These are phyloP conservation scores for Wallacemonas sp. DNA, from an alignment of 208 protist species.

Conservation along the genomic window DNA sequence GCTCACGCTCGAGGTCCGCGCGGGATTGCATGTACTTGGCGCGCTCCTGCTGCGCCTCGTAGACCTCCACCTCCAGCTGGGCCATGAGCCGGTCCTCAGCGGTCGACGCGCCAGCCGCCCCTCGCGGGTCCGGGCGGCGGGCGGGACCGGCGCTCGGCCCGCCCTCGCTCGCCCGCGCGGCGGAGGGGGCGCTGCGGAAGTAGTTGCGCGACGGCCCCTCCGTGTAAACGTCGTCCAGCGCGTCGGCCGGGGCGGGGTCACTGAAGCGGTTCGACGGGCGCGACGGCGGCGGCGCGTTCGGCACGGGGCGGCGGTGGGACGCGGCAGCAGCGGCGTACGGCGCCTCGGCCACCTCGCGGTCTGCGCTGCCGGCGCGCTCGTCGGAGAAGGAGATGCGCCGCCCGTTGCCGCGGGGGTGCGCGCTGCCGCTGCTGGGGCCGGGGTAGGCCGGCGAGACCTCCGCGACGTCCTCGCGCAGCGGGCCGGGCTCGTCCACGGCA, in stretches of 20 bases:
- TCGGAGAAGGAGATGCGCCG: conserved; percentile 1
- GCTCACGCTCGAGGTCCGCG: conserved; percentile 76
- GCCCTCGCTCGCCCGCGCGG: conserved; percentile 1
- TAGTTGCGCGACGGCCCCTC: conserved; percentile 51
- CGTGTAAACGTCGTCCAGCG: conserved; percentile 32
- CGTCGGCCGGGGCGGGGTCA: conserved; percentile 31
- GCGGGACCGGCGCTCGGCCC: not conserved
- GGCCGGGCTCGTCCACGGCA: not conserved
- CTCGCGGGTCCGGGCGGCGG: conserved; percentile 12
- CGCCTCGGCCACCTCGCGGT: not conserved
- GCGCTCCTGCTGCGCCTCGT: conserved; percentile 77
- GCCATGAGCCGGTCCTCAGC: conserved; percentile 74
- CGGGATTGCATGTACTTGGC: conserved; percentile 56
- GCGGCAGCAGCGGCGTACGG: conserved; percentile 7
- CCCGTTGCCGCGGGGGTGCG: not conserved
- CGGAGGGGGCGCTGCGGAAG: conserved; percentile 36
- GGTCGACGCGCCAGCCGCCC: not conserved
- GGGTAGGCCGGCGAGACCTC: too few species aligned
- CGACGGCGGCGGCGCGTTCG: conserved; percentile 20
- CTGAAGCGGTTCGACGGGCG: conserved; percentile 11
- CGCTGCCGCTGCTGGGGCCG: not conserved
- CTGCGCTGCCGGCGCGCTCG: conserved; percentile 8
- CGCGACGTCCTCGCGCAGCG: not conserved
- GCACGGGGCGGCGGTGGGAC: conserved; percentile 24
- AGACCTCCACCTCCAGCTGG: conserved; percentile 78